Percentiles rank a stretch among this genome's conserved stretches.
Evolutionary conservation across 2,329 filamentous ascomycete species (phyloP).

Genomic region (Alternaria infectoria): DNA sequence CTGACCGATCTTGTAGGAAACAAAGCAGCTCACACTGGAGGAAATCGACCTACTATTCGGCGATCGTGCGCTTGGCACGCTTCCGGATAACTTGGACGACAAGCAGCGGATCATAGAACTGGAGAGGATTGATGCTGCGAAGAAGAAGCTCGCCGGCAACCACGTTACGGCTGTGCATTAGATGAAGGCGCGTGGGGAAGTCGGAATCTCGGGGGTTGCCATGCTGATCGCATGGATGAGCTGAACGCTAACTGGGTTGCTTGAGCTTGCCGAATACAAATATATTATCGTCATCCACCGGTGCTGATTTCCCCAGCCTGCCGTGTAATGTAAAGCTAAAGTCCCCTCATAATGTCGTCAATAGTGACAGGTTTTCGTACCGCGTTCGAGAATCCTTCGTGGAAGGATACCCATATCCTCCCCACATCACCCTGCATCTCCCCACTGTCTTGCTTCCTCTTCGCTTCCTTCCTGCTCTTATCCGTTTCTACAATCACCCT

Average conservation of each 20-base stretch:
- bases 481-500: constrained; percentile 65
- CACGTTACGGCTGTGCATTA: constrained; percentile 24
- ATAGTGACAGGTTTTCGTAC: constrained; percentile 86
- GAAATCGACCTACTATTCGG: constrained; percentile 66
- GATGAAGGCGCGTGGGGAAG: neutral
- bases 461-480: constrained; percentile 50
- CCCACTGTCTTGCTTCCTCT: constrained; percentile 47
- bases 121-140: constrained; percentile 28
- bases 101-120: constrained; percentile 32
- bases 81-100: constrained; percentile 53
- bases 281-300: neutral
- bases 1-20: constrained; percentile 36
- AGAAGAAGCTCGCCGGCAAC: constrained; percentile 19
- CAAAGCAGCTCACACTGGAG: constrained; percentile 57
- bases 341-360: constrained; percentile 74
- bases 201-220: neutral
- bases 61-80: constrained; percentile 55
- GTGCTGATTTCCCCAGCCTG: neutral
- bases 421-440: constrained; percentile 54
- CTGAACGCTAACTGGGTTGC: neutral
- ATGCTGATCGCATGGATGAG: neutral
- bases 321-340: constrained; percentile 50
- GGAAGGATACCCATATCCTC: constrained; percentile 84
- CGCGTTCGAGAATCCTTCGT: constrained; percentile 91
- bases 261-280: neutral